Evolutionary conservation across 805 yeast species (phyloP), one percentile per base, ranked within the genome.

Genomic region (Sugiyamaella floridensis): DNA sequence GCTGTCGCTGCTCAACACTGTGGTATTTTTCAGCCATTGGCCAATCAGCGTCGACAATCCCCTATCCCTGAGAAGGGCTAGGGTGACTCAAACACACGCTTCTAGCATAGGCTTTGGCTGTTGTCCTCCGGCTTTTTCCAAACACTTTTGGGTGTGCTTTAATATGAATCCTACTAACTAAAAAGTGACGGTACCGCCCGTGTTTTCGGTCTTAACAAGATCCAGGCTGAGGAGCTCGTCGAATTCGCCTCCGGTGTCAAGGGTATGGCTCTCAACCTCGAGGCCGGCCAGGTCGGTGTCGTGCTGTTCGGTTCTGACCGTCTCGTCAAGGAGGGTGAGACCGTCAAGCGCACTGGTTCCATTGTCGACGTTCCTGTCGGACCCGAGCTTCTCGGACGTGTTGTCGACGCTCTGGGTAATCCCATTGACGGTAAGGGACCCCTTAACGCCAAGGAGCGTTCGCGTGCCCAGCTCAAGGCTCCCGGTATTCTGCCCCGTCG

Each of bases 391-490:
- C 81, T 93, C 72, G 99, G 99, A 72, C 89, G 99, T 82, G 99
- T 93, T 69, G 97, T 93, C 66, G 99, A 93, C 72, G 99, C 98
- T 72, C 82, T 93, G 70, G 99, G 99, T 81, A 82, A 83, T 84
- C 97, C 99, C 78, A 93, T 93, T 69, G 99, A 93, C 73, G 99
- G 98, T 80, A 93, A 93, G 82, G 99, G 99, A 64, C 99, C 99
- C 76, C 81, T 93, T 67, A 83, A 86, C 70, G 79, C 95, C 67
- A 83, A 80, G 71, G 81, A 83, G 69, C 77, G 83, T 68, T 78
- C 95, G 71, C 88, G 95, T 83, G 98, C 98, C 67, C 97, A 93
- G 83, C 86, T 92, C 67, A 93, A 93, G 82, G 99, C 99, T 67
- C 99, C 99, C 77, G 99, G 99, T 84, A 93, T 93, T 71, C 83